phyloP scores from a whole-genome alignment of 768 basidiomycete genomes.

The Xerocomellus intermedius region DNA sequence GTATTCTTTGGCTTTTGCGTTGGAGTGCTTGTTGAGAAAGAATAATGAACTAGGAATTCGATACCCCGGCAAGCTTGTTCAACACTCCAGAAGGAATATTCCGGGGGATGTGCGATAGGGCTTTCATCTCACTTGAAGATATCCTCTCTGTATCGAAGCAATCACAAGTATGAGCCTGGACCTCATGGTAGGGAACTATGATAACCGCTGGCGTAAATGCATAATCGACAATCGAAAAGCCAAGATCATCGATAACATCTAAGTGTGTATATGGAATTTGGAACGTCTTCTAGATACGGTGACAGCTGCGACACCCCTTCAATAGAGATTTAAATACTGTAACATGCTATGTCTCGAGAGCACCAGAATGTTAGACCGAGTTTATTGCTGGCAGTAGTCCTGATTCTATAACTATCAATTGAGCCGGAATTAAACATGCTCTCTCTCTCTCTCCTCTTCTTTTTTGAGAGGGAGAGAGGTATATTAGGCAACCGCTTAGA shows the following conservation, averaged over 20 bases:
- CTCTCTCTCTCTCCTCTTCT: no score
- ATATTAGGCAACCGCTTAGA: no score
- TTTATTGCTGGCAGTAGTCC: neutral
- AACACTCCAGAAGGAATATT: constrained; percentile 62
- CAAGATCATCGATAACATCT: neutral
- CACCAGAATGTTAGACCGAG: neutral
- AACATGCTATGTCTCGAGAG: no score
- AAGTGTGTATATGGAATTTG: no score
- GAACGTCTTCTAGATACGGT: no score
- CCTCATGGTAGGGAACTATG: neutral
- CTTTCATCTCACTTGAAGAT: constrained; percentile 73
- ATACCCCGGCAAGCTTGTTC: constrained; percentile 71
- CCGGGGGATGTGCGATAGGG: constrained; percentile 82
- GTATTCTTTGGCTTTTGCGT: constrained; percentile 22
- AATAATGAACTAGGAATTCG: constrained; percentile 58
- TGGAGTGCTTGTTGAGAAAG: neutral
- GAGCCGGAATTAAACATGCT: no score
- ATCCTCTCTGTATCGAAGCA: constrained; percentile 41
- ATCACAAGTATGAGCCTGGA: neutral
- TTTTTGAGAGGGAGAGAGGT: no score
- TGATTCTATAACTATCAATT: no score
- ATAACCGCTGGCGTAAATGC: neutral
- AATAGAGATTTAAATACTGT: neutral
- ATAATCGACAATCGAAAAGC: no score
- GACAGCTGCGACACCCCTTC: neutral